Conservation (phyloP, 2,329 filamentous ascomycete species). For the Fusarium coffeatum region DNA sequence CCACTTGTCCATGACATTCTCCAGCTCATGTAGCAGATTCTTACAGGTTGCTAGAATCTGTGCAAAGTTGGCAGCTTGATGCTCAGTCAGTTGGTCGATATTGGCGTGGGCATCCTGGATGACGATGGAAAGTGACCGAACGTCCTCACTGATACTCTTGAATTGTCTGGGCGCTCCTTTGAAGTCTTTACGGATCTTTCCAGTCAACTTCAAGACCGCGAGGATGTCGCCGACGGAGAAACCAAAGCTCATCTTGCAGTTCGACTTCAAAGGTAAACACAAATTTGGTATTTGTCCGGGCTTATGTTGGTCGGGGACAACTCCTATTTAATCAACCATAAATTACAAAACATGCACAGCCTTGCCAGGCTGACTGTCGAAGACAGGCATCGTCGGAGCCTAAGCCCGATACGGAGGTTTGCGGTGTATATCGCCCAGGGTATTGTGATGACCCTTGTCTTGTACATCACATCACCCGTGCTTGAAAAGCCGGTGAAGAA, state of each 20-base stretch:
- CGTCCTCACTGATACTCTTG: background rate
- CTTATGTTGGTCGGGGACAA: too few relatives aligned
- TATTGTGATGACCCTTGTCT: background rate
- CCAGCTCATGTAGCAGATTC: background rate
- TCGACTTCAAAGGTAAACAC: too few relatives aligned
- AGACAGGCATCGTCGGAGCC: too few relatives aligned
- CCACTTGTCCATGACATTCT: rapidly evolving
- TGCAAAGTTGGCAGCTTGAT: rapidly evolving
- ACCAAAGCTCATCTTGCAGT: background rate
- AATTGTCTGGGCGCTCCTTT: background rate
- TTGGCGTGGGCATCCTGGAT: background rate
- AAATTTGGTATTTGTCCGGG: too few relatives aligned
- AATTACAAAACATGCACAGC: background rate
- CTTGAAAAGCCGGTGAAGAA: too few relatives aligned
- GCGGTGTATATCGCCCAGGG: too few relatives aligned
- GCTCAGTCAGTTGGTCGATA: rapidly evolving
- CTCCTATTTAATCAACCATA: too few relatives aligned
- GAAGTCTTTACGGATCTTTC: background rate
- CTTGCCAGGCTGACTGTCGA: background rate
- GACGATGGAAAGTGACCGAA: background rate
- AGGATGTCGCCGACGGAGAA: background rate
- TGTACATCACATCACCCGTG: too few relatives aligned
- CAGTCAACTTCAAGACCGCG: background rate
- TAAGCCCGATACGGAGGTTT: too few relatives aligned
- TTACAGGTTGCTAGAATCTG: background rate